Percentiles rank a stretch among this genome's conserved stretches.
Evolutionary conservation across 2,329 filamentous ascomycete species (phyloP).

Genomic region (Helminthosporium solani): DNA sequence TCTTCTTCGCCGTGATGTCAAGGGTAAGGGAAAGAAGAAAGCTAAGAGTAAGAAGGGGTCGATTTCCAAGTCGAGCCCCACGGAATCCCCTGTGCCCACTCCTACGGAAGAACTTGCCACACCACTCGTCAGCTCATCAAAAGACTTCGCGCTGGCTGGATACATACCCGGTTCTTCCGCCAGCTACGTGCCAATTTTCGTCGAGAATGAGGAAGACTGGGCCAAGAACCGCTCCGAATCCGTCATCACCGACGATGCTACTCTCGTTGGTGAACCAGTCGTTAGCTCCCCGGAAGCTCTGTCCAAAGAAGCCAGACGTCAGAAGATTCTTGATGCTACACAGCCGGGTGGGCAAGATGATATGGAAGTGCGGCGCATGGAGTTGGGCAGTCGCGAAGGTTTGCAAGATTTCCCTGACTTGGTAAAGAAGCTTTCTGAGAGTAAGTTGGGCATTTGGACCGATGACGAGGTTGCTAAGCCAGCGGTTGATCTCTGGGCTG

Average conservation of each 20-base stretch:
- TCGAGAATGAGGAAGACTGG: conserved; percentile 37
- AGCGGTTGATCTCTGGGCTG: conserved; percentile 10
- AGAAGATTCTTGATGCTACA: conserved; percentile 33
- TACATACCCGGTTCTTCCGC: conserved; percentile 10
- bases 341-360: conserved; percentile 15
- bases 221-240: conserved; percentile 25
- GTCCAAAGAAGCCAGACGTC: conserved; percentile 24
- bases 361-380: conserved; percentile 16
- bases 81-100: conserved; percentile 13
- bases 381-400: conserved; percentile 3
- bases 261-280: conserved; percentile 31
- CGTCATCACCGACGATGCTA: conserved; percentile 31
- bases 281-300: conserved; percentile 12
- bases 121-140: conserved; percentile 1
- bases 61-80: conserved; percentile 7
- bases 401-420: conserved; percentile 3
- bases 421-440: conserved; percentile 1
- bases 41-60: conserved; percentile 19
- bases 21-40: conserved; percentile 31
- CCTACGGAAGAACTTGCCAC: conserved; percentile 13
- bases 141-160: conserved; percentile 1
- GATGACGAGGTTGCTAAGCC: conserved; percentile 1
- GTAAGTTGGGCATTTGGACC: conserved; percentile 4
- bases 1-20: conserved; percentile 18
- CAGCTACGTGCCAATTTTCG: conserved; percentile 26